Evolutionary conservation across 1,284 basidiomycete species (phyloP), one percentile per base, ranked within the genome.

Genomic region (Irpex sp.): DNA sequence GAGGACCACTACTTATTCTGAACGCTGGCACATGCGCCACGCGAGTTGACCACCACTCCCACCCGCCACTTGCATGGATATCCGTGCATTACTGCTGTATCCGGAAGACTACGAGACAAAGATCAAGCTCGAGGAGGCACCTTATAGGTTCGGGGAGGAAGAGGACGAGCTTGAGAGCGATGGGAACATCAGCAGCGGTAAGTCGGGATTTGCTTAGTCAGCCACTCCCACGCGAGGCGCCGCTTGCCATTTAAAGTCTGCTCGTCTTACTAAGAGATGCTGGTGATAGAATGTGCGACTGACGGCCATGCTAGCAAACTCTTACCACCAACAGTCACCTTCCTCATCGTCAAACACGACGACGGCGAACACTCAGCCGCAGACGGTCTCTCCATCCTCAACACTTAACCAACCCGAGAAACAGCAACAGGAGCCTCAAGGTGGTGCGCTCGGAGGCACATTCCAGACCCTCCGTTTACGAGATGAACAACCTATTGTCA

Each of bases 391-490:
- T 17, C 63, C 64, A 6, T 60, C 62, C 17, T 57, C 66, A 11
- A 68, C 67, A 5, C 57, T 68, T 40, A 67, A 63, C 55, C 61
- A 66, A 44, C 21, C 69, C 9, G 69, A 69, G 61, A 61, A 67
- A 65, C 54, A 64, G 66, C 60, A 67, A 65, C 65, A 59, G 17
- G 62, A 63, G 36, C 69, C 66, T 37, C 64, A 59, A 44, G 68
- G 65, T 36, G 17, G 65, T 67, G 49, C 72, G 67, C 37, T 8
- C 64, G 64, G 60, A 73, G 74, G 36, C 74, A 76, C 77, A 64
- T 76, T 80, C 13, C 80, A 80, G 64, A 80, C 84, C 40, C 86
- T 89, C 82, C 84, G 85, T 70, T 81, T 89, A 44, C 82, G 84
- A 69, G 86, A 89, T 57, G 85, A 87, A 58, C 81, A 76, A 37